Evolutionary conservation across 352 stramenopile genomes (phyloP), one percentile per base, ranked within the genome.

Genomic region (Globisporangium alternatum): DNA sequence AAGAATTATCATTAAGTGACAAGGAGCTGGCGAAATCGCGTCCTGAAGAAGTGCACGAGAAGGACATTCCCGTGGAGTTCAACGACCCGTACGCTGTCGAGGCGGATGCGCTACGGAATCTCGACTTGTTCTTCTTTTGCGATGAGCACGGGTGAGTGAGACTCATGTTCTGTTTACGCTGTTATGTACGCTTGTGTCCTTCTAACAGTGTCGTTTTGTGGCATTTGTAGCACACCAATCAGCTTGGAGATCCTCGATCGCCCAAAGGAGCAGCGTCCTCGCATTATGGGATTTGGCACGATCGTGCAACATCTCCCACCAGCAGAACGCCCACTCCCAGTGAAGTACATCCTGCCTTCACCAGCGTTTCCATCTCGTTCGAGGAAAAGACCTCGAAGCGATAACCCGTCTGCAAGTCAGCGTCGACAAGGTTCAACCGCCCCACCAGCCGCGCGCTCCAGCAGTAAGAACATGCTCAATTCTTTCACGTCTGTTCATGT

Each of bases 61-160:
- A 56, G n/a, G 76, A 88, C 45, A 83, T 93, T 10, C 71, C 82
- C 6, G 39, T 62, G 0, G 73, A 88, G 60, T 93, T 90, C 54
- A 86, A 91, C 47, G 84, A 93, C 58, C 74, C 74, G 25, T 87
- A 79, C 59, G 76, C 82, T 17, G 69, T 87, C 43, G 84, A 83
- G 48, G 70, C 73, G 39, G 86, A 95, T 59, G 77, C 76, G 5
- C 66, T 95, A 48, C 86, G 86, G 5, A 89, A 89, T 58, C 73
- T 95, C 31, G 86, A 95, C 43, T 65, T 91, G 68, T 95, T 95
- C 48, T 95, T 89, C 75, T 95, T 95, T 56, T 95, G 86, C 45
- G 86, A 95, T 48, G 82, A 95, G 55, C 69, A 88, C 66, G 86
- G 86, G 86, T 93, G 75, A 48, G 82, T 76, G 7, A 10, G 37